Evolutionary conservation across 2,329 filamentous ascomycete genomes (phyloP), one percentile per base, ranked within the genome.

Genomic region (Botrytis tulipae): DNA sequence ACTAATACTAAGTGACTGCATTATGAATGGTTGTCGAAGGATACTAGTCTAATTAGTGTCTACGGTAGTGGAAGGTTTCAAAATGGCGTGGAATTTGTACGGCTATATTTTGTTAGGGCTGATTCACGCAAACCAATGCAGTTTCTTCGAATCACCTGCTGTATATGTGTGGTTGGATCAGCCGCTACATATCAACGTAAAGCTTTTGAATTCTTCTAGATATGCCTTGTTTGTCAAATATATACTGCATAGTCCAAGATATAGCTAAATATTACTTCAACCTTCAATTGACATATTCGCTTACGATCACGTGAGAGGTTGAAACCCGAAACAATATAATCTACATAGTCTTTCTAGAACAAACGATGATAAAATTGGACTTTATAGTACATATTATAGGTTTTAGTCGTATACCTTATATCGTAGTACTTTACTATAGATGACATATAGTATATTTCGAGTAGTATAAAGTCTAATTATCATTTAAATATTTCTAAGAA

Each of bases 171-270:
- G 62, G 16, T 66, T 66, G 18, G 4, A 48, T 35, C 46, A 48
- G 42, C 46, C 1, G n/a, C 22, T 10, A 4, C 20, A 18, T 4
- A 35, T 48, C 32, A 14, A 5, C 6, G 42, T 35, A 32, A 5
- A 14, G 20, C 9, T 3, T 25, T 0, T 35, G 20, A 35, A n/a
- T 5, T 25, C 16, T 2, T 5, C 4, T 35, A 35, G 3, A 20
- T 29, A 59, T 5, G 29, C 18, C 18, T 20, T 59, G 8, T 35
- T 32, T 59, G 16, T 8, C 32, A 4, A 35, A 22, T 18, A 59
- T 2, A 32, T 35, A 59, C 54, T 35, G 4, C 16, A 59, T 2
- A 22, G n/a, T 32, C 9, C 9, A 35, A 4, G 8, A 20, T 59
- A 4, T 3, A 59, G 16, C 54, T 59, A 20, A 29, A 9, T 1